Evolutionary conservation across 2,329 filamentous ascomycete species (phyloP).

Genomic region (Pyricularia pennisetigena): DNA sequence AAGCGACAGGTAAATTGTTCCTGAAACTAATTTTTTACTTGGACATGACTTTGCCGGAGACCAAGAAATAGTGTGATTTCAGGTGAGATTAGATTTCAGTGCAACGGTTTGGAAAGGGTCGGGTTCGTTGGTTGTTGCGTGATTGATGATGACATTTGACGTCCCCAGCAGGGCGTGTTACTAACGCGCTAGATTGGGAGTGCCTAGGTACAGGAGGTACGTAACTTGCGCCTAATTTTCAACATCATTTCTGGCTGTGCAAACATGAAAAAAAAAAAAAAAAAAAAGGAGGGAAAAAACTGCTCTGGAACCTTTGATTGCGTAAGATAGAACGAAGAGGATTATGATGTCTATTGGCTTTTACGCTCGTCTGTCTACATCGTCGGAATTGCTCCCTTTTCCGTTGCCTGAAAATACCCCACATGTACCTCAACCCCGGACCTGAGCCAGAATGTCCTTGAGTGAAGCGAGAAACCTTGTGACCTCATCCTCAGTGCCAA

Average conservation of each 20-base stretch:
- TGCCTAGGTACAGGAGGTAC: not conserved
- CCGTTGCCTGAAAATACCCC: not conserved
- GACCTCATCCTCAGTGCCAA: slow-evolving; percentile 84
- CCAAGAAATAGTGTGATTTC: not conserved
- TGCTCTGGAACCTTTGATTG: no score
- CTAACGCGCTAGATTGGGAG: not conserved
- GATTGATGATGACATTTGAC: not conserved
- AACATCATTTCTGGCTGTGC: not conserved
- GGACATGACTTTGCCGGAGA: not conserved
- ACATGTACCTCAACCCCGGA: slow-evolving; percentile 21
- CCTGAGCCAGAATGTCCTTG: slow-evolving; percentile 34
- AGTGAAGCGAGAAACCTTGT: slow-evolving; percentile 67
- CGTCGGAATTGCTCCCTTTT: not conserved
- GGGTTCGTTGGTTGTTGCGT: not conserved
- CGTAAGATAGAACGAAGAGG: no score
- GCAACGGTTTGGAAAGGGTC: not conserved
- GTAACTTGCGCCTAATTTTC: not conserved
- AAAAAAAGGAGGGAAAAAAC: not conserved
- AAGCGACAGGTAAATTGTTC: not conserved
- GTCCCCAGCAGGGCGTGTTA: not conserved
- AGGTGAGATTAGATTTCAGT: not conserved
- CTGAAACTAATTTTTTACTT: not conserved
- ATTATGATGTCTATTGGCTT: not conserved
- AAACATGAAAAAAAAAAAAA: not conserved
- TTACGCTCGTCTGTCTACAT: not conserved